phyloP scores from a whole-genome alignment of 2,329 filamentous ascomycete species.

The Incumbomyces lentus region DNA sequence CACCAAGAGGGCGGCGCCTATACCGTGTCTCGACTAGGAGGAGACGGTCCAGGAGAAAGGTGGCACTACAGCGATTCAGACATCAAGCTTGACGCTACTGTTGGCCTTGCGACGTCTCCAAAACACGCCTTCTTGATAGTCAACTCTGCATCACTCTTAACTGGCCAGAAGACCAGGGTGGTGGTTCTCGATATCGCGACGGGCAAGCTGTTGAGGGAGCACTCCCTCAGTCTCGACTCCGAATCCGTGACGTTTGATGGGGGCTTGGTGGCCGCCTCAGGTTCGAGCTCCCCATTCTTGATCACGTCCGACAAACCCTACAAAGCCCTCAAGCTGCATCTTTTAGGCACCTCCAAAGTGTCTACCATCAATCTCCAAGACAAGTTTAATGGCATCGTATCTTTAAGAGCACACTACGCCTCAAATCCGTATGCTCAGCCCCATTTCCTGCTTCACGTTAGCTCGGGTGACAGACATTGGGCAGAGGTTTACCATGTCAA shows the following conservation, averaged over 20 bases:
- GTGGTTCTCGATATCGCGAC: slow-evolving; percentile 61
- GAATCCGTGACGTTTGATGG: slow-evolving; percentile 45
- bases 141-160: slow-evolving; percentile 54
- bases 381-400: slow-evolving; percentile 39
- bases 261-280: slow-evolving; percentile 18
- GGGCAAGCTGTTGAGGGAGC: slow-evolving; percentile 62
- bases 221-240: slow-evolving; percentile 60
- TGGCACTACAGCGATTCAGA: slow-evolving; percentile 66
- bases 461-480: slow-evolving; percentile 60
- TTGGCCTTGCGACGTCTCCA: slow-evolving; percentile 62
- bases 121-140: slow-evolving; percentile 66
- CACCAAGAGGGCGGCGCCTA: slow-evolving; percentile 54
- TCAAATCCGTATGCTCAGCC: slow-evolving; percentile 59
- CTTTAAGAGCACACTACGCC: slow-evolving; percentile 60
- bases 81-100: slow-evolving; percentile 55
- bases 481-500: slow-evolving; percentile 81
- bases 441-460: slow-evolving; percentile 77
- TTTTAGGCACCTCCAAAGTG: slow-evolving; percentile 34
- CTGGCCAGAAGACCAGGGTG: slow-evolving; percentile 67
- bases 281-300: slow-evolving; percentile 33
- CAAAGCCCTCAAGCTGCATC: slow-evolving; percentile 36
- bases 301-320: slow-evolving; percentile 35
- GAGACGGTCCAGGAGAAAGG: slow-evolving; percentile 58
- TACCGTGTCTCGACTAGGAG: slow-evolving; percentile 50
- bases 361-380: slow-evolving; percentile 29